Base-by-base conservation (phyloP, 177 flowering plant species). In the Vitis hybrid region DNA sequence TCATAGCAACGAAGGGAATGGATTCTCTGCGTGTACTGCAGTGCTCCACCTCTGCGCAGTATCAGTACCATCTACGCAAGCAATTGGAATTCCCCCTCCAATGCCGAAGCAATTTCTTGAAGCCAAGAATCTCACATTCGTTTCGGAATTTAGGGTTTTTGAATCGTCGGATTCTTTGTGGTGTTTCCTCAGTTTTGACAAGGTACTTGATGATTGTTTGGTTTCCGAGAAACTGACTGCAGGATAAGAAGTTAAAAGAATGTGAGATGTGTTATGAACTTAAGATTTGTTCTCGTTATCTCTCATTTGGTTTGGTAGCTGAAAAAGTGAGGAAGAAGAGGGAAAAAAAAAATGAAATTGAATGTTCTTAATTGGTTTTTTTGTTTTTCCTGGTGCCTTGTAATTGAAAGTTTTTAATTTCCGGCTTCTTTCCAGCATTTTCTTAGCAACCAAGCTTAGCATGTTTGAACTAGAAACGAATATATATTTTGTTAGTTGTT, bases 121-220 rank as follows among this genome's bases (percentile, higher is more conserved):
- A 72, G 53, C 68, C 52, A 12, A 67, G 64, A 57, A 31, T 60
- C 66, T 59, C 73, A 49, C 63, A 71, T 52, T 74, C 83, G 17
- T 38, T 31, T 38, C 58, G 9, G 11, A 22, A 51, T 38, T 51
- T 14, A 15, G 59, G 65, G 12, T 67, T 69, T 31, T 28, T 49
- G 24, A 31, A 56, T 13, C 49, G 51, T 54, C 67, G 59, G 10
- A 67, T 78, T 49, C 58, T 75, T 22, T 67, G 75, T 22, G 71
- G 70, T 50, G 79, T 85, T 71, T 81, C 84, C 17, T 80, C 85
- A 19, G 20, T 71, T 52, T 66, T 68, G 49, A 49, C 70, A 61
- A 79, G 85, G 84, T 78, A 78, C 55, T 62, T 58, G 12, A 44
- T 61, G 59, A 38, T 59, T 65, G 53, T 73, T 44, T 62, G n/a